Conservation (phyloP, 345 rosid genomes). For the Syzygium oleosum region DNA sequence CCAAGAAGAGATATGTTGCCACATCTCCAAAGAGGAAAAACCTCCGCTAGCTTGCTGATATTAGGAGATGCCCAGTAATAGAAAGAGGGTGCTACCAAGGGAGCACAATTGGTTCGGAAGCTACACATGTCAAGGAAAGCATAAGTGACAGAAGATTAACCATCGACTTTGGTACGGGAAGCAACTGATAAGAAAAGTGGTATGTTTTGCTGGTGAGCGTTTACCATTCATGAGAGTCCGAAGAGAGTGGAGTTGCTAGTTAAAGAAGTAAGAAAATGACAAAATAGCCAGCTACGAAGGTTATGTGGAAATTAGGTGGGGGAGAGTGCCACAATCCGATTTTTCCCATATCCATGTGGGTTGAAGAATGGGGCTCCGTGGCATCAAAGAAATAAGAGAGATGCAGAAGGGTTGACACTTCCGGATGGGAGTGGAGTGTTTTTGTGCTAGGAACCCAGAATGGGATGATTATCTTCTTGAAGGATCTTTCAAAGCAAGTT, state of each 20-base stretch:
- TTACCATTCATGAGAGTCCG: background rate
- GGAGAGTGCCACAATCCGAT: background rate
- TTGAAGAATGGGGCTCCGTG: background rate
- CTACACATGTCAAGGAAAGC: background rate
- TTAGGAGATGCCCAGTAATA: background rate
- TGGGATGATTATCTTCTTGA: background rate
- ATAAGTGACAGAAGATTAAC: accelerated
- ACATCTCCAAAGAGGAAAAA: background rate
- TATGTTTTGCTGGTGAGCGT: background rate
- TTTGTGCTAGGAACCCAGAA: background rate
- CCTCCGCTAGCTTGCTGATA: background rate
- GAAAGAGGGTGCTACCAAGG: background rate
- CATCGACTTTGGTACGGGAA: background rate
- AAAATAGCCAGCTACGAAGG: accelerated
- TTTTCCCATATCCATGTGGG: background rate
- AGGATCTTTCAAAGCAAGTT: background rate
- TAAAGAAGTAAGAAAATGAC: background rate
- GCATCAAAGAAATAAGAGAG: background rate
- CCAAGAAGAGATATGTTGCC: background rate
- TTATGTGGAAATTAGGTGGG: background rate
- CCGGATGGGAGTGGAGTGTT: background rate
- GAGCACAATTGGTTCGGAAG: background rate
- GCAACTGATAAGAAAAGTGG: background rate
- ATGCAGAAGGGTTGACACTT: background rate
- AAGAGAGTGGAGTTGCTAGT: background rate